A percentile compares a stretch with the other conserved stretches of the same genome.
These are phyloP conservation scores for Misopates orontium DNA, from an alignment of 257 asterid species.

Conservation along the genomic window DNA sequence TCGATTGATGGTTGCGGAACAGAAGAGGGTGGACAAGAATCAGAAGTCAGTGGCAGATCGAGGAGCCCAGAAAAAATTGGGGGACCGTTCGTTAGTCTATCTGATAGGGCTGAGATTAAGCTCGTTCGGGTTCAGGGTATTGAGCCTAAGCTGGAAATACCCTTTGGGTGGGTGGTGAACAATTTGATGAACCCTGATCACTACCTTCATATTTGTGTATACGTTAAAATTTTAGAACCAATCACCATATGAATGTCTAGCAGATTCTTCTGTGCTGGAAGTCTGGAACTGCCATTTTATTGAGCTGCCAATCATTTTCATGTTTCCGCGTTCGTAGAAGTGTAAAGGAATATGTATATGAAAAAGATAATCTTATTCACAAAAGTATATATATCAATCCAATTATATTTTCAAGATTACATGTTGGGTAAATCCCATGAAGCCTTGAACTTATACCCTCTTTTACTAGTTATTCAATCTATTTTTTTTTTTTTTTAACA, in stretches of 20 bases:
- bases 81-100: slow-evolving; percentile 32
- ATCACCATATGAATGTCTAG: slow-evolving; percentile 17
- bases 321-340: too few relatives aligned
- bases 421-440: too few relatives aligned
- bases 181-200: slow-evolving; percentile 93
- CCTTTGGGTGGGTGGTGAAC: slow-evolving; percentile 90
- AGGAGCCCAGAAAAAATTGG: slow-evolving; percentile 37
- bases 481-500: too few relatives aligned
- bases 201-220: slow-evolving; percentile 86
- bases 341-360: too few relatives aligned
- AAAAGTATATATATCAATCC: too few relatives aligned
- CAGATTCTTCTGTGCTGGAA: too few relatives aligned
- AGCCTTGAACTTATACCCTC: too few relatives aligned
- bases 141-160: slow-evolving; percentile 80
- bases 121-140: slow-evolving; percentile 88
- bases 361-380: too few relatives aligned
- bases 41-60: slow-evolving; percentile 44
- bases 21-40: slow-evolving; percentile 44
- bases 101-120: slow-evolving; percentile 59
- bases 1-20: slow-evolving; percentile 30
- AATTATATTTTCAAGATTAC: too few relatives aligned
- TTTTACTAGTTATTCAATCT: too few relatives aligned
- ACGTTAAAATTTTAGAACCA: slow-evolving; percentile 55
- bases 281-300: too few relatives aligned
- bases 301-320: too few relatives aligned